Conservation (phyloP, 2,329 filamentous ascomycete genomes). For the Ramichloridium luteum region DNA sequence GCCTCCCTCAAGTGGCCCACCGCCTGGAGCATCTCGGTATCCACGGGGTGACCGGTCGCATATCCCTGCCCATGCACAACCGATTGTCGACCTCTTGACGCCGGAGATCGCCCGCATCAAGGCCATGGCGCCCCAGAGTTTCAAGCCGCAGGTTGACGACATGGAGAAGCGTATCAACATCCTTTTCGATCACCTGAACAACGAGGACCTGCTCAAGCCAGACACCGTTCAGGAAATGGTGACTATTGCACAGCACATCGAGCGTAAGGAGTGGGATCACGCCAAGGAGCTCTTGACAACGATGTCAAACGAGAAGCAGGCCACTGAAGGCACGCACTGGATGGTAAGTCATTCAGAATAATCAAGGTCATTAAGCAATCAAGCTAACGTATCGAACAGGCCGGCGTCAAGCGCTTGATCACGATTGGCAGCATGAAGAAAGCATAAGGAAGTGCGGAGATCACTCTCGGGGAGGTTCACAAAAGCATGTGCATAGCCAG, state of each 20-base stretch:
- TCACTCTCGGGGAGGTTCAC: too few species aligned
- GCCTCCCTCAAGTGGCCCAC: slow-evolving; percentile 6
- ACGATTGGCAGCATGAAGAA: slow-evolving; percentile 28
- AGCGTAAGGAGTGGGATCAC: slow-evolving; percentile 33
- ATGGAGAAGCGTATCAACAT: slow-evolving; percentile 82
- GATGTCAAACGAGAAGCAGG: slow-evolving; percentile 36
- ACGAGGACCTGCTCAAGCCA: slow-evolving; percentile 74
- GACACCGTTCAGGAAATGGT: slow-evolving; percentile 60
- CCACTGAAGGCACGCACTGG: slow-evolving; percentile 38
- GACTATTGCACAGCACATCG: slow-evolving; percentile 37
- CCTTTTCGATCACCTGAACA: slow-evolving; percentile 95
- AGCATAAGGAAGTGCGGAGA: too few species aligned
- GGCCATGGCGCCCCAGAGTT: slow-evolving; percentile 70
- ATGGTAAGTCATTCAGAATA: slow-evolving; percentile 31
- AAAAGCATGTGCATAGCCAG: too few species aligned
- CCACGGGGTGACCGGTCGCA: slow-evolving; percentile 71
- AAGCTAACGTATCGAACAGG: slow-evolving; percentile 14
- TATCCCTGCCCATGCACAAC: slow-evolving; percentile 64
- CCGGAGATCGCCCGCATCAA: slow-evolving; percentile 84
- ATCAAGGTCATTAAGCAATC: neutral
- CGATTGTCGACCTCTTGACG: slow-evolving; percentile 67
- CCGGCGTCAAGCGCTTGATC: slow-evolving; percentile 29
- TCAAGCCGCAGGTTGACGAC: slow-evolving; percentile 80
- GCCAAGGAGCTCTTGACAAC: slow-evolving; percentile 33
- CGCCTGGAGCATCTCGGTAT: slow-evolving; percentile 24